phyloP scores from a whole-genome alignment of 2,329 filamentous ascomycete genomes.

The Paecilomyces fulvus region DNA sequence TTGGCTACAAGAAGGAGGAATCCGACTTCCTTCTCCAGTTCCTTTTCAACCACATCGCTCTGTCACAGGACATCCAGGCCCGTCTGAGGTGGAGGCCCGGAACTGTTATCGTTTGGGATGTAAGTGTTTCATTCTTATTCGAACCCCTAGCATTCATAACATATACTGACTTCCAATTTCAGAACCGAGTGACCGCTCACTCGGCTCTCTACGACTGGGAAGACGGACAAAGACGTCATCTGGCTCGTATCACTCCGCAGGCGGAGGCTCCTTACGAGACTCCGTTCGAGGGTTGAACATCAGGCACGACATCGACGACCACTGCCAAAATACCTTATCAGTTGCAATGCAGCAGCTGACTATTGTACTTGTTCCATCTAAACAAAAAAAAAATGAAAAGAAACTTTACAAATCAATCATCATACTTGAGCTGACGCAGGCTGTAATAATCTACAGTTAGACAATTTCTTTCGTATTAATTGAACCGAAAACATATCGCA shows the following conservation, averaged over 20 bases:
- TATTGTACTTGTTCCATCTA: neutral
- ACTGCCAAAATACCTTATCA: neutral
- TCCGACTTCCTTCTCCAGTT: slow-evolving; percentile 70
- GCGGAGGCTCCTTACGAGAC: slow-evolving; percentile 72
- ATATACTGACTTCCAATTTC: slow-evolving; percentile 6
- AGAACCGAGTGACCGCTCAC: slow-evolving; percentile 69
- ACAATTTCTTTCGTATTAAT: too few species aligned
- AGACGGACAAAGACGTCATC: slow-evolving; percentile 65
- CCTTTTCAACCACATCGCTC: slow-evolving; percentile 65
- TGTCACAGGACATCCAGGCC: slow-evolving; percentile 63
- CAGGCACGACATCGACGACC: neutral
- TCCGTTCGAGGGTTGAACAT: slow-evolving; percentile 34
- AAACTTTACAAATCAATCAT: too few species aligned
- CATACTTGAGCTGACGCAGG: too few species aligned
- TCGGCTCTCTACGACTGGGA: slow-evolving; percentile 77
- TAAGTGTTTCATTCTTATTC: slow-evolving; percentile 20
- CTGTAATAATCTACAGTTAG: too few species aligned
- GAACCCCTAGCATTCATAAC: neutral
- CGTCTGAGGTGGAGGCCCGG: slow-evolving; percentile 68
- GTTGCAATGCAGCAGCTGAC: neutral
- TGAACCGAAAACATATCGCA: too few species aligned
- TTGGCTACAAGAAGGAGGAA: slow-evolving; percentile 80
- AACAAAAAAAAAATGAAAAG: too few species aligned
- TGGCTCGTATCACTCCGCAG: slow-evolving; percentile 75
- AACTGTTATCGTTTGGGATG: slow-evolving; percentile 81